phyloP scores from a whole-genome alignment of 768 basidiomycete species.

The Dentipellis fragilis region DNA sequence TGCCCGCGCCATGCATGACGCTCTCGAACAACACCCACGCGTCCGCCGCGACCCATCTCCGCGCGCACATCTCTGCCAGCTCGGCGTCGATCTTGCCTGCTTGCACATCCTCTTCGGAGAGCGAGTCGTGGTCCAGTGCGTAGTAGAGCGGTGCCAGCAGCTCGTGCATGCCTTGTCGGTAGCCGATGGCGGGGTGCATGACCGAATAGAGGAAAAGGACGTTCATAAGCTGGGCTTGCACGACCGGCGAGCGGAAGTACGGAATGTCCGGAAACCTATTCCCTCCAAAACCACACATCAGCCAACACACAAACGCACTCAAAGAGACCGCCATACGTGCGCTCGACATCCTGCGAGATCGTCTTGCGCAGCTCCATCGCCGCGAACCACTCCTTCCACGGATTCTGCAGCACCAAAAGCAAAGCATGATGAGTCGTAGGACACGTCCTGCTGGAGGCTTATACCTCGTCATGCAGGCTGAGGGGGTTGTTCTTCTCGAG shows the following conservation, averaged over 20 bases:
- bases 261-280: slow-evolving; percentile 87
- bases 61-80: slow-evolving; percentile 54
- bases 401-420: slow-evolving; percentile 45
- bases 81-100: slow-evolving; percentile 22
- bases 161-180: slow-evolving; percentile 99
- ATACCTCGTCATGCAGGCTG: slow-evolving; percentile 67
- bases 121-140: slow-evolving; percentile 75
- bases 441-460: slow-evolving; percentile 3
- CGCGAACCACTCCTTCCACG: slow-evolving; percentile 92
- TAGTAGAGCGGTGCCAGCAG: slow-evolving; percentile 82
- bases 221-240: slow-evolving; percentile 75
- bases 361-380: slow-evolving; percentile 82
- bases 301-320: neutral
- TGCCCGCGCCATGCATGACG: slow-evolving; percentile 71
- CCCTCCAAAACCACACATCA: neutral
- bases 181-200: slow-evolving; percentile 75
- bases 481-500: slow-evolving; percentile 73
- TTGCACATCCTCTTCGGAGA: slow-evolving; percentile 26
- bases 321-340: slow-evolving; percentile 55
- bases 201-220: slow-evolving; percentile 80
- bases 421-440: slow-evolving; percentile 2
- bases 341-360: slow-evolving; percentile 89
- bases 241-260: slow-evolving; percentile 71
- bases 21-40: slow-evolving; percentile 74
- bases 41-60: slow-evolving; percentile 72